Conservation (phyloP, 441 rosid genomes). For the Geranium incanum region DNA sequence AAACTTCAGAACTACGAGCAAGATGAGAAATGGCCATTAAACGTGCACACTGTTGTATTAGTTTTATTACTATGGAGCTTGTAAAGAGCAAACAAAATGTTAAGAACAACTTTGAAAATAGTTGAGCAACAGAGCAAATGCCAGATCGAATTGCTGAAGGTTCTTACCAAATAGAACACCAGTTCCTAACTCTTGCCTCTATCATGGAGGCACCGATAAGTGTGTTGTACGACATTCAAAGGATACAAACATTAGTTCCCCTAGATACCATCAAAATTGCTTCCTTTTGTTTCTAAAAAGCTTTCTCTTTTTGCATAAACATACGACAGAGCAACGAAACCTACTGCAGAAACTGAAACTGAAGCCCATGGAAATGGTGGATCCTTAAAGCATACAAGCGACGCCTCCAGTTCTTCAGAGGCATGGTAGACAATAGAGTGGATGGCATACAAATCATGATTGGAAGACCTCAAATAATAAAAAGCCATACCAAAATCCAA, state of each 20-base stretch:
- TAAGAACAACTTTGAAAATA: slow-evolving; percentile 11
- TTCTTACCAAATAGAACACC: not conserved
- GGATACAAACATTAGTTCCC: slow-evolving; percentile 27
- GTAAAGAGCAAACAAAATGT: not conserved
- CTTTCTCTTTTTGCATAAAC: slow-evolving; percentile 49
- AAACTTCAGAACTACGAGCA: not conserved
- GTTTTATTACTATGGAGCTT: too few species aligned
- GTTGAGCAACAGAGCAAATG: slow-evolving; percentile 1
- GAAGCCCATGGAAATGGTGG: slow-evolving; percentile 85
- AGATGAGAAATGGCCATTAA: not conserved
- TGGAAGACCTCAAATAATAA: slow-evolving; percentile 65
- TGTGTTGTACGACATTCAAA: slow-evolving; percentile 25
- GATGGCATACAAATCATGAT: slow-evolving; percentile 67
- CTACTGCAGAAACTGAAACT: slow-evolving; percentile 42
- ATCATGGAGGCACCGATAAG: slow-evolving; percentile 14
- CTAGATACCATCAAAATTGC: slow-evolving; percentile 61
- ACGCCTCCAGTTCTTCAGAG: slow-evolving; percentile 75
- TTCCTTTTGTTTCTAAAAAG: slow-evolving; percentile 77
- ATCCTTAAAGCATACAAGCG: slow-evolving; percentile 77
- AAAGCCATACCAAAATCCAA: slow-evolving; percentile 77
- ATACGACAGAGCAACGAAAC: slow-evolving; percentile 48
- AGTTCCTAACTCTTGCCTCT: slow-evolving; percentile 10
- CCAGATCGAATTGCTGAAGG: slow-evolving; percentile 13
- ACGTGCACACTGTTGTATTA: too few species aligned
- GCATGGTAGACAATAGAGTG: slow-evolving; percentile 74